Base-by-base conservation (phyloP, 441 rosid species). In the Codiaeum variegatum region DNA sequence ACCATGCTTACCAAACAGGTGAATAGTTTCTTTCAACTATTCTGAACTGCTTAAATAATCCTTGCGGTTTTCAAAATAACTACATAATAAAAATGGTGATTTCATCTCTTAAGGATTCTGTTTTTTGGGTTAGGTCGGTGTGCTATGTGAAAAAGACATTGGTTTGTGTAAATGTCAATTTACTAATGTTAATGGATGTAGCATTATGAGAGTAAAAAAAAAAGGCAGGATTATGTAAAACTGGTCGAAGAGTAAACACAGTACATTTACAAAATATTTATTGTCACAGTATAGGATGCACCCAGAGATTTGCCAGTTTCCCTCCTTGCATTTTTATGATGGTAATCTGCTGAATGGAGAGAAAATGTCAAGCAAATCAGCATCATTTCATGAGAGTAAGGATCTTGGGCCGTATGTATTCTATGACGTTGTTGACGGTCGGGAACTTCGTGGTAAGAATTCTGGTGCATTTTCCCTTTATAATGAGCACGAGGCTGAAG, bases 1-100 rank as follows among this genome's bases (percentile, higher is more conserved):
- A 83, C 87, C 69, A 93, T 96, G 97, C 98, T 96, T 80, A 91
- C 97, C 61, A 86, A 89, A 70, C 99, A 96, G 97, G 99, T 93
- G 76, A 70, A 12, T 9, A 13, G 24, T 21, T 49, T 51, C 23
- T 47, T 44, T 32, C 15, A 34, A 5, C 16, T 60, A 21, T 51
- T 62, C 15, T 62, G 62, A 62, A 49, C 59, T 62, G 8, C 34
- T 18, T 32, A 24, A 5, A 2, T 34, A 26, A 61, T 62, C 36
- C n/a, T 65, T 72, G 29, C n/a, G 21, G 21, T 61, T 59, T 67
- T 71, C 7, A 61, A 32, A 36, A 46, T 46, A n/a, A 62, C 62
- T 56, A 62, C 29, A 8, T 54, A 12, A 71, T 34, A 24, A 34
- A 26, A 40, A 7, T 21, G 32, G 19, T 31, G 6, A 38, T 21